Evolutionary conservation across 148 eudicot genomes (phyloP), one percentile per base, ranked within the genome.

Genomic region (Rhododendron henanense): DNA sequence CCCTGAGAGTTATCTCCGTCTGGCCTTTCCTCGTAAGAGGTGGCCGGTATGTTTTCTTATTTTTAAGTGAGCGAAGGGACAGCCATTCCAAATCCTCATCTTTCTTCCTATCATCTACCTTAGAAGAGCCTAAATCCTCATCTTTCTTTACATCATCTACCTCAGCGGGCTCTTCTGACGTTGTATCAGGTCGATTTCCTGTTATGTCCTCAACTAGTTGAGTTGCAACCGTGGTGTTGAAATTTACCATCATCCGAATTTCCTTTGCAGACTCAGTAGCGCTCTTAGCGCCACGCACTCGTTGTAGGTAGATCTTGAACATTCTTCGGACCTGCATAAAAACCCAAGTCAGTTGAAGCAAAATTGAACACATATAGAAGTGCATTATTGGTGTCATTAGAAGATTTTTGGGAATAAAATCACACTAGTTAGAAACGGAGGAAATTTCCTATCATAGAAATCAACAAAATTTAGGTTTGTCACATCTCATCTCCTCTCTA

Each of bases 61-160:
- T 96, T 80, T 92, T 76, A n/a, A 94, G 90, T 65, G 97, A 91
- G 84, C 92, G 92, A 69, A 96, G 86, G n/a, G 96, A 92, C 71
- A 93, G 92, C 99, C 98, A 97, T 85, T 93, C 98, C 92, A 90
- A 95, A 19, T 90, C 98, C 82, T 89, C 92, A 37, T 94, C 93
- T 16, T 81, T 81, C 79, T 79, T 84, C 84, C 83, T 84, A 89
- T 87, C 92, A 84, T 90, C 94, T 85, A 87, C 92, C 69, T 90
- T 81, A 59, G 25, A 55, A 55, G 21, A 55, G 61, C 21, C 6
- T 91, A 91, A 96, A 23, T 90, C 98, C 78, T 88, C 92, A 25
- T 94, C 93, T 23, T 75, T 75, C 80, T 79, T 85, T 85, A 81
- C 83, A 89, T 88, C 91, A 84, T 90, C 93, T 85, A 88, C 92